phyloP scores from a whole-genome alignment of 805 yeast genomes.

The Candida namnaoensis region DNA sequence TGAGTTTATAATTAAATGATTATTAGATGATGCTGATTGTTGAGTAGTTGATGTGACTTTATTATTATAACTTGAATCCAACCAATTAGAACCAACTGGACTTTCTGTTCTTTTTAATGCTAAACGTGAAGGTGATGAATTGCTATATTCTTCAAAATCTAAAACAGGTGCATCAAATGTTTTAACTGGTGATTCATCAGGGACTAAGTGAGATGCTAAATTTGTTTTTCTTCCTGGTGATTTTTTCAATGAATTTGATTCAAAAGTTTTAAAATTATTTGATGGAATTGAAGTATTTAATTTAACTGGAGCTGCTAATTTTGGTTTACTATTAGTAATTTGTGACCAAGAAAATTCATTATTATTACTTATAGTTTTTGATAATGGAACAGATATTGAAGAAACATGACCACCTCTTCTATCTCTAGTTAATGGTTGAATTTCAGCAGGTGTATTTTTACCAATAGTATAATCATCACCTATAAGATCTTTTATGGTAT shows the following conservation, averaged over 20 bases:
- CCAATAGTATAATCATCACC: slow-evolving; percentile 1
- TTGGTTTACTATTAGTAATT: slow-evolving; percentile 5
- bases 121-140: too few species aligned
- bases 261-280: too few species aligned
- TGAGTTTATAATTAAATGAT: background rate
- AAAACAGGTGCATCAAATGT: background rate
- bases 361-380: too few species aligned
- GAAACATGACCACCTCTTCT: slow-evolving; percentile 6
- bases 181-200: background rate
- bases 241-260: slow-evolving; percentile 5
- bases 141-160: background rate
- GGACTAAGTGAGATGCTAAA: background rate
- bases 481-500: slow-evolving; percentile 7
- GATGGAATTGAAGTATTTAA: background rate
- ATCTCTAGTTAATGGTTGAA: slow-evolving; percentile 2
- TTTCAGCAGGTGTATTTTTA: background rate
- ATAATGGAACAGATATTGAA: background rate
- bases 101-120: too few species aligned
- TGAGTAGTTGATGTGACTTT: background rate
- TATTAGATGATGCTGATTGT: background rate
- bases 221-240: slow-evolving; percentile 9
- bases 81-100: slow-evolving; percentile 5
- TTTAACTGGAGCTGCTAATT: slow-evolving; percentile 1
- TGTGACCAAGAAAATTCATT: slow-evolving; percentile 1
- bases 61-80: slow-evolving; percentile 12